Evolutionary conservation across 176 grass and related monocot species (phyloP).

Genomic region (Calamus simplicifolius): DNA sequence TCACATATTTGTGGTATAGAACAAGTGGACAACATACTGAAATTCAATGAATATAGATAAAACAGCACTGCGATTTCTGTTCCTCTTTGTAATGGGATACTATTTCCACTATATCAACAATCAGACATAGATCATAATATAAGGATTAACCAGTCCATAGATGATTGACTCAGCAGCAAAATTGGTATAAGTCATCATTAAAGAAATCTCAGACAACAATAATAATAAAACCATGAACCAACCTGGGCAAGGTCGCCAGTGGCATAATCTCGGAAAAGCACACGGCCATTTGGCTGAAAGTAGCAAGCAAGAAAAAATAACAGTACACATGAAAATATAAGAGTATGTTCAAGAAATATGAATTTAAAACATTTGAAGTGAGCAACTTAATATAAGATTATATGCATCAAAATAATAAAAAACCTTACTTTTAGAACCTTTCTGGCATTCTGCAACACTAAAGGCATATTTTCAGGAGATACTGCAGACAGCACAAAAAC

Average conservation of each 20-base stretch:
- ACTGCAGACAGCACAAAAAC: conserved; percentile 98
- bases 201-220: background rate
- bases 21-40: too few species aligned
- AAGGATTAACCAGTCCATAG: too few species aligned
- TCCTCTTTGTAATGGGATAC: too few species aligned
- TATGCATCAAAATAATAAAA: background rate
- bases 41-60: too few species aligned
- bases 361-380: conserved; percentile 1
- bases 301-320: conserved; percentile 12
- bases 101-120: too few species aligned
- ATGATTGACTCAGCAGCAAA: too few species aligned
- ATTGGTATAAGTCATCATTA: background rate
- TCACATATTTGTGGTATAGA: too few species aligned
- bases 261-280: conserved; percentile 90
- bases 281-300: conserved; percentile 54
- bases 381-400: conserved; percentile 1
- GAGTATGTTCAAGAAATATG: conserved; percentile 5
- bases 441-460: conserved; percentile 56
- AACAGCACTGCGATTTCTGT: too few species aligned
- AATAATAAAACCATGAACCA: conserved; percentile 6
- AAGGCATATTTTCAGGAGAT: conserved; percentile 78
- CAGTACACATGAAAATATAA: background rate
- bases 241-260: conserved; percentile 93
- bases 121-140: too few species aligned
- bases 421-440: conserved; percentile 66